Percentiles rank a stretch among this genome's conserved stretches.
phyloP scores from a whole-genome alignment of 2,329 filamentous ascomycete species.

The Ceratocystis papillata region DNA sequence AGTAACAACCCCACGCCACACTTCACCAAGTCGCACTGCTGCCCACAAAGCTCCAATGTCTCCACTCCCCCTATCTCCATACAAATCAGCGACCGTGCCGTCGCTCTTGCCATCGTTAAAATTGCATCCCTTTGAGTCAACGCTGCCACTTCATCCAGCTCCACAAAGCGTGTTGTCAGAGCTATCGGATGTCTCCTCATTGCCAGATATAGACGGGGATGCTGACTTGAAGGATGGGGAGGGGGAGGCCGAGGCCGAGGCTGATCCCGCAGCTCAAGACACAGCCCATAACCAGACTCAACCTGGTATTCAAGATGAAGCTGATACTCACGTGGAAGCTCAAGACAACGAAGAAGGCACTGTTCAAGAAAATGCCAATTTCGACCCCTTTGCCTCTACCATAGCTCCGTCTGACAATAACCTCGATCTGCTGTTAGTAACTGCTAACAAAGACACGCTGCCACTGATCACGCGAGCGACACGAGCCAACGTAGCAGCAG shows the following conservation, averaged over 20 bases:
- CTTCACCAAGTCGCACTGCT: constrained; percentile 14
- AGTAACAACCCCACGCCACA: background rate
- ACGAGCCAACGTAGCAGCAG: constrained; percentile 21
- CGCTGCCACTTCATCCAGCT: constrained; percentile 22
- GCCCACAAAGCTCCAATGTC: background rate
- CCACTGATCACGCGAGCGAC: constrained; percentile 16
- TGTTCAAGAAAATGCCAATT: background rate
- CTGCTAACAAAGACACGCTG: background rate
- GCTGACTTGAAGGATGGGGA: background rate
- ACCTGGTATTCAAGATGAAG: background rate
- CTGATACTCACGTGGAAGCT: background rate
- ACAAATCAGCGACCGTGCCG: background rate
- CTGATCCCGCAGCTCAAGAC: constrained; percentile 26
- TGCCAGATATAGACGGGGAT: constrained; percentile 18
- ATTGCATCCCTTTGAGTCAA: constrained; percentile 1
- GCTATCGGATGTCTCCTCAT: constrained; percentile 21
- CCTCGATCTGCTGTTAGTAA: no score
- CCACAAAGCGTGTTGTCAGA: constrained; percentile 21
- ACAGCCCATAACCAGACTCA: background rate
- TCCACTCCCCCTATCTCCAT: background rate
- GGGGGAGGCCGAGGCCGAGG: background rate
- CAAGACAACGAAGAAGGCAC: background rate
- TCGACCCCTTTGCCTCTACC: no score
- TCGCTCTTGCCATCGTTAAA: background rate
- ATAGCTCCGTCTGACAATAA: no score